phyloP scores from a whole-genome alignment of 1,284 basidiomycete genomes.

The Hypsizygus ulmarius region DNA sequence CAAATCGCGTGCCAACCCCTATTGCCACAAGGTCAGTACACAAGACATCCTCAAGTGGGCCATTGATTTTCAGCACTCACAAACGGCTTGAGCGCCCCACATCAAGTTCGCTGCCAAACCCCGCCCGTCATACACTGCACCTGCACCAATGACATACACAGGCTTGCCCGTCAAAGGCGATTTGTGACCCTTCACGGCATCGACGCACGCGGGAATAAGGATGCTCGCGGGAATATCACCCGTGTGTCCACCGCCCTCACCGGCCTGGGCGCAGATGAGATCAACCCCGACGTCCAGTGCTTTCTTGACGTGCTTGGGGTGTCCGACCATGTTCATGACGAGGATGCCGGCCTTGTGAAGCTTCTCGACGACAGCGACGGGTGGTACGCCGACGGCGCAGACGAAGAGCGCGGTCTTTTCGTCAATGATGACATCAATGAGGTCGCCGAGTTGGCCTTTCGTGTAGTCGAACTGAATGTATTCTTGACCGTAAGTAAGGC shows the following conservation, averaged over 20 bases:
- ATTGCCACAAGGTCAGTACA: slow-evolving; percentile 2
- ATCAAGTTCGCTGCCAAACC: slow-evolving; percentile 82
- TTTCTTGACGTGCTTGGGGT: slow-evolving; percentile 82
- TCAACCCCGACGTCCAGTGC: slow-evolving; percentile 81
- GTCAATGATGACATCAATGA: slow-evolving; percentile 86
- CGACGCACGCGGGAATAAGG: slow-evolving; percentile 85
- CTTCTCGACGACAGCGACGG: slow-evolving; percentile 71
- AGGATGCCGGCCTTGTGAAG: slow-evolving; percentile 80
- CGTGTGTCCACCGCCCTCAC: slow-evolving; percentile 85
- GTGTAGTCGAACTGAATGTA: slow-evolving; percentile 69
- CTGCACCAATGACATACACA: slow-evolving; percentile 81
- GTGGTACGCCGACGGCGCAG: slow-evolving; percentile 83
- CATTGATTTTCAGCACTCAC: slow-evolving; percentile 39
- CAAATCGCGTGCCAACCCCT: slow-evolving; percentile 84
- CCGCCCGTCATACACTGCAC: slow-evolving; percentile 83
- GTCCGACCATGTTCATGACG: slow-evolving; percentile 92
- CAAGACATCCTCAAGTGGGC: slow-evolving; percentile 2
- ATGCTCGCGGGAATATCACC: slow-evolving; percentile 72
- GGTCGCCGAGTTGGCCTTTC: slow-evolving; percentile 73
- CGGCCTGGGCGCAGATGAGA: slow-evolving; percentile 86
- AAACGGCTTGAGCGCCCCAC: slow-evolving; percentile 81
- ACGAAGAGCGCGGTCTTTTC: slow-evolving; percentile 83
- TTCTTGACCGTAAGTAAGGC: not conserved
- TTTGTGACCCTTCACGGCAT: slow-evolving; percentile 69
- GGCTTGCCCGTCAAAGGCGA: slow-evolving; percentile 79